phyloP scores from a whole-genome alignment of 2,329 filamentous ascomycete genomes.

The Coniochaeta pulveracea region DNA sequence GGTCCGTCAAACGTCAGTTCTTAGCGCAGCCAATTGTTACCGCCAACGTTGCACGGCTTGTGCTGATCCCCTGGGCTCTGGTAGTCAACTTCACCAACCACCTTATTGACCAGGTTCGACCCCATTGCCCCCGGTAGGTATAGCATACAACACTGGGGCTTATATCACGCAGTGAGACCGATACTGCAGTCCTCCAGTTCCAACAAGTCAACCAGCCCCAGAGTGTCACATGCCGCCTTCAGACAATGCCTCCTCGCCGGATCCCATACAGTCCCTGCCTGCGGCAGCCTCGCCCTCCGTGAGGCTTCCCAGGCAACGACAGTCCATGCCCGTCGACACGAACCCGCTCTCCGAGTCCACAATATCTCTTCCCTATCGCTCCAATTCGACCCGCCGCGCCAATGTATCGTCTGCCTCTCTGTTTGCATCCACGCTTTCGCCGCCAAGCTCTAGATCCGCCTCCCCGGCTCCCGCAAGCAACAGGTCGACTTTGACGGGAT shows the following conservation, averaged over 20 bases:
- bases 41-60: too few relatives aligned
- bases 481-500: slow-evolving; percentile 40
- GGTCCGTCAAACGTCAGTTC: too few relatives aligned
- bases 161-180: too few relatives aligned
- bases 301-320: slow-evolving; percentile 50
- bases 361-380: slow-evolving; percentile 35
- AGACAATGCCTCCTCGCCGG: slow-evolving; percentile 50
- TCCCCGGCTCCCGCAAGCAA: slow-evolving; percentile 56
- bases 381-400: slow-evolving; percentile 39
- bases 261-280: slow-evolving; percentile 60
- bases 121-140: too few relatives aligned
- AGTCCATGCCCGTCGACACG: slow-evolving; percentile 29
- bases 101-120: too few relatives aligned
- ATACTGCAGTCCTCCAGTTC: too few relatives aligned
- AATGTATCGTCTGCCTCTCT: slow-evolving; percentile 49
- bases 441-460: slow-evolving; percentile 54
- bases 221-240: slow-evolving; percentile 65
- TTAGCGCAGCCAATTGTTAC: too few relatives aligned
- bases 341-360: slow-evolving; percentile 39
- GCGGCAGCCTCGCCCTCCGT: slow-evolving; percentile 49
- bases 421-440: slow-evolving; percentile 56
- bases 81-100: too few relatives aligned
- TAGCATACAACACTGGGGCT: too few relatives aligned
- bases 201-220: too few relatives aligned
- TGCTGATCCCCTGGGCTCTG: too few relatives aligned